phyloP scores from a whole-genome alignment of 2,329 filamentous ascomycete genomes.

The Epichloe bromicola region DNA sequence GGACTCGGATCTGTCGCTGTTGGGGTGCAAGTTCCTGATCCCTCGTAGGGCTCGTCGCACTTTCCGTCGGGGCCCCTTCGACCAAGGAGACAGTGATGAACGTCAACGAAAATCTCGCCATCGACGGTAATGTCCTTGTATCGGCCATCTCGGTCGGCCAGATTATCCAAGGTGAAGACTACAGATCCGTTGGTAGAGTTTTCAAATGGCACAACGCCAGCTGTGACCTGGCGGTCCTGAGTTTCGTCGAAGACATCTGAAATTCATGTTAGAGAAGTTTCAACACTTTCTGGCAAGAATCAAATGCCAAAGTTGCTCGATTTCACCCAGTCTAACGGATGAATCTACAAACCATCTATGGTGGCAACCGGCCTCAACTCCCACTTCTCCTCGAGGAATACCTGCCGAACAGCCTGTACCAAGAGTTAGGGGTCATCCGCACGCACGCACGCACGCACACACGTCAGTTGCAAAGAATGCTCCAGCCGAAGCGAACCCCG shows the following conservation, averaged over 20 bases:
- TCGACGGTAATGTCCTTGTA: conserved; percentile 63
- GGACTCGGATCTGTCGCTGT: conserved; percentile 32
- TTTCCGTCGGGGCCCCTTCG: conserved; percentile 17
- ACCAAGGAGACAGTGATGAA: conserved; percentile 78
- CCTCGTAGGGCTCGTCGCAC: conserved; percentile 17
- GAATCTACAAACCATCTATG: conserved; percentile 29
- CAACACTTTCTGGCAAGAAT: no score
- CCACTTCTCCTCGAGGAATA: conserved; percentile 35
- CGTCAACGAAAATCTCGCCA: conserved; percentile 73
- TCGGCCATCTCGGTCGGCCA: conserved; percentile 56
- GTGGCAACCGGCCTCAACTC: conserved; percentile 36
- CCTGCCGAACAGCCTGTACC: conserved; percentile 30
- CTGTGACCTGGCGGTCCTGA: conserved; percentile 48
- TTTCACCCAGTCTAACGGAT: not conserved
- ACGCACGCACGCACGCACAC: not conserved
- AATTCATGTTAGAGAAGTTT: not conserved
- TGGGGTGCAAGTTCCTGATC: conserved; percentile 36
- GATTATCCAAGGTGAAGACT: conserved; percentile 75
- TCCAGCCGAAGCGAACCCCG: not conserved
- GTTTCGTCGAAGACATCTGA: conserved; percentile 70
- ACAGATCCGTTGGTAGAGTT: conserved; percentile 94
- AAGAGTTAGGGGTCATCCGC: conserved; percentile 7
- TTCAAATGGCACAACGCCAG: conserved; percentile 85
- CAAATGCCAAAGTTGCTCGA: not conserved
- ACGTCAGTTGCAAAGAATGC: not conserved